A percentile compares a stretch with the other conserved stretches of the same genome.
Evolutionary conservation across 306 rosid species (phyloP).

Genomic region (Biancaea sappan): DNA sequence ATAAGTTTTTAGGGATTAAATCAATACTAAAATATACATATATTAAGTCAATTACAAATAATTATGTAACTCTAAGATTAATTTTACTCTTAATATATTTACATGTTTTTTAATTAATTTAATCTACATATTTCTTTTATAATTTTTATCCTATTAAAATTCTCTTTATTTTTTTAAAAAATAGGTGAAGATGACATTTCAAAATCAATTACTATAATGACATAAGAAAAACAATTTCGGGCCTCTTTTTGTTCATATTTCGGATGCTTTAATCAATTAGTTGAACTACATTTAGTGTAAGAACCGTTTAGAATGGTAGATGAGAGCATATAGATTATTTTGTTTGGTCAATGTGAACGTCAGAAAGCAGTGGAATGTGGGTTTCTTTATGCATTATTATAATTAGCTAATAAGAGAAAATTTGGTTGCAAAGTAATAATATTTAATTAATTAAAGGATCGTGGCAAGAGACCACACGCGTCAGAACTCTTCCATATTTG

Average conservation of each 20-base stretch:
- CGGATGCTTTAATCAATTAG: background rate
- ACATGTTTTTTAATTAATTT: background rate
- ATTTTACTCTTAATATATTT: too few species aligned
- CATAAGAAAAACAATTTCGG: background rate
- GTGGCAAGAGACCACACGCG: conserved; percentile 1
- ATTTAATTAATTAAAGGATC: too few species aligned
- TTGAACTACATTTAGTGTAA: conserved; percentile 9
- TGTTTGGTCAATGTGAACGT: conserved; percentile 28
- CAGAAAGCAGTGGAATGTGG: conserved; percentile 7
- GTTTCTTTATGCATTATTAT: conserved; percentile 9
- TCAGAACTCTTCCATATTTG: conserved; percentile 13
- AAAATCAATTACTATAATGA: background rate
- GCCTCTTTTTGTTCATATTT: background rate
- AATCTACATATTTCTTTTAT: too few species aligned
- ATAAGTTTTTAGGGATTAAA: too few species aligned
- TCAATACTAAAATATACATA: too few species aligned
- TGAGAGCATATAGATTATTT: background rate
- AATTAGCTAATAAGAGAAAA: conserved; percentile 26
- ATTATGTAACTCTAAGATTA: too few species aligned
- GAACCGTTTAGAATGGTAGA: background rate
- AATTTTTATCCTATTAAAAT: too few species aligned
- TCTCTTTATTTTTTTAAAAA: background rate
- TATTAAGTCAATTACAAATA: too few species aligned
- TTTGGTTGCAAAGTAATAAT: too few species aligned
- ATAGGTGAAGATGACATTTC: background rate